A percentile compares a stretch with the other conserved stretches of the same genome.
Evolutionary conservation across 2,329 filamentous ascomycete species (phyloP).

Genomic region (Teratosphaeria gauchensis): DNA sequence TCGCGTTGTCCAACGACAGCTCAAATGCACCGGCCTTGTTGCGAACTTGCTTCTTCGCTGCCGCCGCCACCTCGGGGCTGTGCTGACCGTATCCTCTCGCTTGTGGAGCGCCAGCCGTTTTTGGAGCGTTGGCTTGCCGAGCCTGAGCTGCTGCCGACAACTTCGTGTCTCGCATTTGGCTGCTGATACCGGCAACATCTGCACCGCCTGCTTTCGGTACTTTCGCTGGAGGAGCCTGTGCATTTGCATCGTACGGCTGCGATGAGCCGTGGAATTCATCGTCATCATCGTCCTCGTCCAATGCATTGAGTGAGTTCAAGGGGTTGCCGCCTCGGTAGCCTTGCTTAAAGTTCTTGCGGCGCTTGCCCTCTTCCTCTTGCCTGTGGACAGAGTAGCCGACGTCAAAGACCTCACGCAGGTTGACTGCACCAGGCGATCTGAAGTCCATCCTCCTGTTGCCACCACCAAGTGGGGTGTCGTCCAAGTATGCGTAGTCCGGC

Average conservation of each 20-base stretch:
- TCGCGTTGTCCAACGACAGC: conserved; percentile 82
- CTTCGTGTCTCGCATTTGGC: conserved; percentile 75
- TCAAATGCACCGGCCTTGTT: conserved; percentile 75
- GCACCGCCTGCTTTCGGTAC: conserved; percentile 50
- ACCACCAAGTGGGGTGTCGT: conserved; percentile 45
- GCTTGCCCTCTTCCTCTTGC: conserved; percentile 91
- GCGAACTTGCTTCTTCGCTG: conserved; percentile 69
- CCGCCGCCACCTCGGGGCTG: conserved; percentile 70
- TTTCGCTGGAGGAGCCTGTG: conserved; percentile 47
- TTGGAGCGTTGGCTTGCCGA: conserved; percentile 39
- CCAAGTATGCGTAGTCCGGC: conserved; percentile 43
- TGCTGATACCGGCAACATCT: conserved; percentile 67
- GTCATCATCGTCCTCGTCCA: conserved; percentile 55
- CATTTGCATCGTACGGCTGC: conserved; percentile 41
- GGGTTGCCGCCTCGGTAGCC: conserved; percentile 54
- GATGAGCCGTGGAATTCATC: conserved; percentile 54
- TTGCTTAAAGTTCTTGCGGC: conserved; percentile 72
- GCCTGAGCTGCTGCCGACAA: conserved; percentile 58
- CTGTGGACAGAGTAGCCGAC: conserved; percentile 96
- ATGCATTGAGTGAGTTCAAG: conserved; percentile 55
- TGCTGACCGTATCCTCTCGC: conserved; percentile 78
- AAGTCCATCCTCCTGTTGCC: conserved; percentile 67
- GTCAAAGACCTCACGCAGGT: conserved; percentile 93
- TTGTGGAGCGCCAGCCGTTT: conserved; percentile 45
- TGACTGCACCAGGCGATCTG: conserved; percentile 88